A percentile compares a stretch with the other conserved stretches of the same genome.
Conservation (phyloP, 2,329 filamentous ascomycete species). For the Hirsutella rhossiliensis region DNA sequence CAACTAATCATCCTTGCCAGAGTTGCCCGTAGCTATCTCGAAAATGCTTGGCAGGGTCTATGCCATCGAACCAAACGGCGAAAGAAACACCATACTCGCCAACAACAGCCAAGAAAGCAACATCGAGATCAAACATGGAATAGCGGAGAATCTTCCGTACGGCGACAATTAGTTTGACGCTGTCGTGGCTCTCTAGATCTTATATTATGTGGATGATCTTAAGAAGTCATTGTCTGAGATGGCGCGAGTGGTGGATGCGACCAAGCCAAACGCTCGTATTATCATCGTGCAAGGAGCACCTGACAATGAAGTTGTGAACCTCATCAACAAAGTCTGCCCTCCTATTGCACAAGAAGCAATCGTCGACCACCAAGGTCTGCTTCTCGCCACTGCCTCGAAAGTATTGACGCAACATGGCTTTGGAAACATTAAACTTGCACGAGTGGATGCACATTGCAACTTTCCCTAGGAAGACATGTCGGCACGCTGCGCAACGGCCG, state of each 20-base stretch:
- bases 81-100: background rate
- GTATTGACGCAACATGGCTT: background rate
- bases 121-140: background rate
- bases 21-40: background rate
- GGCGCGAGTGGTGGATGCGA: slow-evolving; percentile 1
- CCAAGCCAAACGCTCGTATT: slow-evolving; percentile 2
- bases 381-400: background rate
- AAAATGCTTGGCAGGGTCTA: background rate
- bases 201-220: slow-evolving; percentile 3
- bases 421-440: background rate
- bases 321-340: slow-evolving; percentile 3
- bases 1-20: background rate
- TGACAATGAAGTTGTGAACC: slow-evolving; percentile 2
- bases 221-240: slow-evolving; percentile 2
- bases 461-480: slow-evolving; percentile 1
- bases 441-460: background rate
- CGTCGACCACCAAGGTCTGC: background rate
- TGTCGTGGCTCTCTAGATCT: slow-evolving; percentile 2
- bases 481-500: slow-evolving; percentile 1
- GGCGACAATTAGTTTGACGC: slow-evolving; percentile 1
- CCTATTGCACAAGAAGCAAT: background rate
- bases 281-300: slow-evolving; percentile 3
- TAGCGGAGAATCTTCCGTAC: background rate
- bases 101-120: background rate
- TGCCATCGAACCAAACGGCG: background rate